These are phyloP conservation scores for Trametes hirsuta DNA, from an alignment of 1,284 basidiomycete species.

Conservation along the genomic window DNA sequence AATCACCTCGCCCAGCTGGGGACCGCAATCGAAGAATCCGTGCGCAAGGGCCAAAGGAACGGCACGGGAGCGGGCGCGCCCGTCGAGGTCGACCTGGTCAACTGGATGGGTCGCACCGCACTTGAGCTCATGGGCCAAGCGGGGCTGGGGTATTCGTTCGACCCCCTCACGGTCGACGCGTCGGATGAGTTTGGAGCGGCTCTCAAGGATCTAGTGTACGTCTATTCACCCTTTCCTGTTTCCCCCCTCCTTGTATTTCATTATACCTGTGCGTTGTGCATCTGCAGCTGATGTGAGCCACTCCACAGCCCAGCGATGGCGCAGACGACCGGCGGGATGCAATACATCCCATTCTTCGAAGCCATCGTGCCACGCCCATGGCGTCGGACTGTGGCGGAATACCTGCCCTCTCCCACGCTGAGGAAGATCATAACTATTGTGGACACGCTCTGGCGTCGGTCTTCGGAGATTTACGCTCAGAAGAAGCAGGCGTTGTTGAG, in stretches of 20 bases:
- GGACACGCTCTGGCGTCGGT: constrained; percentile 23
- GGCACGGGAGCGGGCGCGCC: background rate
- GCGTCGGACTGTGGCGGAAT: constrained; percentile 12
- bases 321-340: background rate
- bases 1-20: constrained; percentile 21
- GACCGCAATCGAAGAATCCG: constrained; percentile 21
- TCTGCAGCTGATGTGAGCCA: background rate
- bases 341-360: constrained; percentile 10
- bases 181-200: constrained; percentile 32
- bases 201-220: constrained; percentile 34
- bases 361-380: background rate
- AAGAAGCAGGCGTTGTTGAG: constrained; percentile 30
- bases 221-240: background rate
- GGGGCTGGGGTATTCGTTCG: constrained; percentile 41
- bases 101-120: constrained; percentile 39
- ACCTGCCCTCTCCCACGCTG: constrained; percentile 21
- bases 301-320: constrained; percentile 1
- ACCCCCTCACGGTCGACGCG: constrained; percentile 30
- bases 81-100: constrained; percentile 35
- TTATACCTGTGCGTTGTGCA: background rate
- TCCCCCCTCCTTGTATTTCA: background rate
- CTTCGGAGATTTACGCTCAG: constrained; percentile 21
- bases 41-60: background rate
- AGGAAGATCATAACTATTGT: constrained; percentile 20
- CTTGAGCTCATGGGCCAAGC: constrained; percentile 43